A percentile compares a stretch with the other conserved stretches of the same genome.
phyloP scores from a whole-genome alignment of 139 green algal species.

The Zygnema circumcarinatum region DNA sequence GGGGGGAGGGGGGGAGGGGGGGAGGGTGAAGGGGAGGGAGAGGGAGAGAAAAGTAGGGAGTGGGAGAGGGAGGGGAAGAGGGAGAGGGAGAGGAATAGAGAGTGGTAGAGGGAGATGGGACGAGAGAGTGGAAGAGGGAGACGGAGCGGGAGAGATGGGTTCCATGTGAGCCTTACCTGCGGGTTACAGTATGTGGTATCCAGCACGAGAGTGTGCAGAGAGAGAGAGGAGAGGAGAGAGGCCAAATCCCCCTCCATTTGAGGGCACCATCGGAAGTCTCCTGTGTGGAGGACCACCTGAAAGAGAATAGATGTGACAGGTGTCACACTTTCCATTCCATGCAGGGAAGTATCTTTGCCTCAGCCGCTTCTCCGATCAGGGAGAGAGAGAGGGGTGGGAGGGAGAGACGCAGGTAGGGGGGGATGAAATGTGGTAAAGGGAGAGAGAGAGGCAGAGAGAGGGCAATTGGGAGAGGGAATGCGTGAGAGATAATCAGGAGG shows the following conservation, averaged over 20 bases:
- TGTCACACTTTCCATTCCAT: no score
- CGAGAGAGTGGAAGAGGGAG: background rate
- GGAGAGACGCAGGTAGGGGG: no score
- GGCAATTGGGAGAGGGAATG: no score
- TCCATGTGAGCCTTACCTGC: background rate
- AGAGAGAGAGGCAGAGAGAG: no score
- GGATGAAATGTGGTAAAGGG: no score
- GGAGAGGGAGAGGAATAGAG: background rate
- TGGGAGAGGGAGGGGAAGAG: background rate
- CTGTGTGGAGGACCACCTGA: conserved; percentile 84
- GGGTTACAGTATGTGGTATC: conserved; percentile 94
- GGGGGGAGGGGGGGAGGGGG: no score
- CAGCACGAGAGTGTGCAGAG: conserved; percentile 74
- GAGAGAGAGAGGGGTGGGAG: conserved; percentile 11
- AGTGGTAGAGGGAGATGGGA: background rate
- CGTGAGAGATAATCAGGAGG: no score
- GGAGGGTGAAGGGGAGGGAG: background rate
- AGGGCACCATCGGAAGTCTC: conserved; percentile 77
- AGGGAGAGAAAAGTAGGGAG: background rate
- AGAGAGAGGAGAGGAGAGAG: background rate
- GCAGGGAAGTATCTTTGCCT: no score
- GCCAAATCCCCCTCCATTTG: conserved; percentile 69
- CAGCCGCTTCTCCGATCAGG: no score
- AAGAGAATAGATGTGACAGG: background rate
- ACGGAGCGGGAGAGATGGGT: background rate